These are phyloP conservation scores for Cercospora sp. DNA, from an alignment of 2,329 filamentous ascomycete species.

Conservation along the genomic window DNA sequence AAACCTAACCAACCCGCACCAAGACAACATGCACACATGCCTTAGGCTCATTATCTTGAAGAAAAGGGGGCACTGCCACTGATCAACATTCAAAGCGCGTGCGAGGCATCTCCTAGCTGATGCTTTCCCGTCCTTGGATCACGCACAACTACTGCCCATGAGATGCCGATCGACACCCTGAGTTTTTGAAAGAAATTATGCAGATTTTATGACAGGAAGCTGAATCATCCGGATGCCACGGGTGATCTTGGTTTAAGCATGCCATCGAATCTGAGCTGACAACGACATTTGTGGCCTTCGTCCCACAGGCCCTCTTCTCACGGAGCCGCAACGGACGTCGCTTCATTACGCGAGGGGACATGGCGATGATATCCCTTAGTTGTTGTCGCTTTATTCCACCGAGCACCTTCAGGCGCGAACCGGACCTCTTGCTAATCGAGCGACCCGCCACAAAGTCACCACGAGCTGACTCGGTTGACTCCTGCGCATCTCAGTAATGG, in stretches of 20 bases:
- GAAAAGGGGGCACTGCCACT: background rate
- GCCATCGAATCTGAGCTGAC: background rate
- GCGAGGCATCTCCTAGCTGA: background rate
- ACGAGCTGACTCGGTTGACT: background rate
- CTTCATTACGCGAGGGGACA: too few relatives aligned
- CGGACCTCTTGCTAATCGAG: background rate
- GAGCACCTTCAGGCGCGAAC: background rate
- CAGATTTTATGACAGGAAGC: background rate
- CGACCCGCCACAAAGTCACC: background rate
- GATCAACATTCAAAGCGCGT: background rate
- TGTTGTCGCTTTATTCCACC: too few relatives aligned
- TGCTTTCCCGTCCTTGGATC: too few relatives aligned
- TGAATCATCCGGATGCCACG: background rate
- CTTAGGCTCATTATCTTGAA: background rate
- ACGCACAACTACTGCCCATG: background rate
- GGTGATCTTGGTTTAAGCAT: background rate
- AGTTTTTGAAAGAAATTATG: background rate
- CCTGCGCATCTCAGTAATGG: background rate
- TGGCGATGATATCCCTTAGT: too few relatives aligned
- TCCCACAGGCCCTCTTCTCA: too few relatives aligned
- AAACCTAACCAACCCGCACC: background rate
- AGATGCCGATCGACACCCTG: background rate
- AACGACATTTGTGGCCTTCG: background rate
- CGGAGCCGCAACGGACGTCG: too few relatives aligned
- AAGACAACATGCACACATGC: background rate